phyloP scores from a whole-genome alignment of 2,329 filamentous ascomycete species.

The Metarhizium brunneum region DNA sequence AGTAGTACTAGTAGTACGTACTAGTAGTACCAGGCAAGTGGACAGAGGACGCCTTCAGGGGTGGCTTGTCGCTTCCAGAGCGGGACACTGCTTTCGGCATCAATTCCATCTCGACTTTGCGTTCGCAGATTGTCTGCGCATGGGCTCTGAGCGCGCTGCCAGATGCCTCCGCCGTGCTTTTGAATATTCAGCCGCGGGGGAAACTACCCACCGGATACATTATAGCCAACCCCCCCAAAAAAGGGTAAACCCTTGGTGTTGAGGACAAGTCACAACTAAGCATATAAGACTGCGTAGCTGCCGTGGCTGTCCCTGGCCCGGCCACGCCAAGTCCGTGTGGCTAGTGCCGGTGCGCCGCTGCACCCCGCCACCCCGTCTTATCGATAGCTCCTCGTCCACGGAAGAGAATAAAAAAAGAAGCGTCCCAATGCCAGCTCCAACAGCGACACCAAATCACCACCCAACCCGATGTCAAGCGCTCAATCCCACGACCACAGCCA shows the following conservation, averaged over 20 bases:
- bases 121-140: background rate
- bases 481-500: background rate
- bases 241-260: too few species aligned
- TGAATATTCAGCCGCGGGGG: too few species aligned
- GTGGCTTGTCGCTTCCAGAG: background rate
- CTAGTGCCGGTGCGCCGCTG: background rate
- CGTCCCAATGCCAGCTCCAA: background rate
- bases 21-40: background rate
- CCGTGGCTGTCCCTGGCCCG: too few species aligned
- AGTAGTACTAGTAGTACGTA: too few species aligned
- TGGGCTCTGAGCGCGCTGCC: too few species aligned
- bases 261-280: too few species aligned
- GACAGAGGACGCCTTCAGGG: slow-evolving; percentile 11
- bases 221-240: too few species aligned
- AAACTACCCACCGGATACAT: too few species aligned
- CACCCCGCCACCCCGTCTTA: slow-evolving; percentile 3
- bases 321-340: background rate
- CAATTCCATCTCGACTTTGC: background rate
- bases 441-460: background rate
- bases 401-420: background rate
- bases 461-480: background rate
- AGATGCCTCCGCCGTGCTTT: too few species aligned
- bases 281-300: too few species aligned
- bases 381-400: slow-evolving; percentile 8
- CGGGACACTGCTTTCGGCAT: background rate